phyloP scores from a whole-genome alignment of 805 yeast genomes.

The Ogataea nitratoaversa region DNA sequence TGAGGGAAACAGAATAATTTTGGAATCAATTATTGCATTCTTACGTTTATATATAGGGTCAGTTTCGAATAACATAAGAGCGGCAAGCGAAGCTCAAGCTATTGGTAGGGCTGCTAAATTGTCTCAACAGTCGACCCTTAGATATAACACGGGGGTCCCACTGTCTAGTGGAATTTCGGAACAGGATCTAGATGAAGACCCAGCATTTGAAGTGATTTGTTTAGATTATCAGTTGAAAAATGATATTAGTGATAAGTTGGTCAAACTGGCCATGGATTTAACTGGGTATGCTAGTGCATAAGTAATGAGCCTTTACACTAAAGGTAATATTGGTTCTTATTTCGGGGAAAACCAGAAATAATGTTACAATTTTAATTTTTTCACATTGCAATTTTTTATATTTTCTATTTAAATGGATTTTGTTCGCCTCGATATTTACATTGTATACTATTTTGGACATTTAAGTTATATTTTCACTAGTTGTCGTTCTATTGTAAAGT shows the following conservation, averaged over 20 bases:
- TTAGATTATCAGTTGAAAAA: constrained; percentile 27
- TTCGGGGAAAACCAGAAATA: too few relatives aligned
- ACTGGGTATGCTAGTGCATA: constrained; percentile 23
- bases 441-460: too few relatives aligned
- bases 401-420: too few relatives aligned
- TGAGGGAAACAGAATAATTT: constrained; percentile 9
- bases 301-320: too few relatives aligned
- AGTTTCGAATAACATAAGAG: constrained; percentile 3
- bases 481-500: too few relatives aligned
- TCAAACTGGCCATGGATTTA: constrained; percentile 25
- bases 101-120: neutral
- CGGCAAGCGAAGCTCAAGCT: neutral
- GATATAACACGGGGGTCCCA: neutral
- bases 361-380: too few relatives aligned
- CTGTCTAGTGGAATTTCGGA: neutral
- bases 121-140: neutral
- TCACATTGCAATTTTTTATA: too few relatives aligned
- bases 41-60: constrained; percentile 24
- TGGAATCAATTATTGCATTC: constrained; percentile 22
- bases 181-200: constrained; percentile 6
- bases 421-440: too few relatives aligned
- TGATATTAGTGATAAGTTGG: constrained; percentile 27
- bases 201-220: constrained; percentile 18
- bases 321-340: too few relatives aligned
- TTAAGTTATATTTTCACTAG: too few relatives aligned